Conservation (phyloP, 2,329 filamentous ascomycete genomes). For the Achaetomium macrosporum region DNA sequence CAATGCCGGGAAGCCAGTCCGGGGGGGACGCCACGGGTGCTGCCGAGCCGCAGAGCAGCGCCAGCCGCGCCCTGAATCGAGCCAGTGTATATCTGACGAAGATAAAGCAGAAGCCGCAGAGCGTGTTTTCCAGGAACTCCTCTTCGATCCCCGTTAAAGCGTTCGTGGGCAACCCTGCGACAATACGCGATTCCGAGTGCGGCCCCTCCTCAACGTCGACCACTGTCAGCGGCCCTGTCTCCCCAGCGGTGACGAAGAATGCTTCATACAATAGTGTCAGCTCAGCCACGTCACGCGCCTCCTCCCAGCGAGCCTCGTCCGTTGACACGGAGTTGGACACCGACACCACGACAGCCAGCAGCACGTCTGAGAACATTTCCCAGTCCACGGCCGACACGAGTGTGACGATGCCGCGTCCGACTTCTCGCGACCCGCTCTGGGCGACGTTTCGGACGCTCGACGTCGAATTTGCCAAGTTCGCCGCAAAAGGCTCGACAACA, state of each 20-base stretch:
- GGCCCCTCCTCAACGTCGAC: constrained; percentile 38
- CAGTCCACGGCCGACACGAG: constrained; percentile 41
- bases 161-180: constrained; percentile 17
- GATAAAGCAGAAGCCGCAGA: constrained; percentile 44
- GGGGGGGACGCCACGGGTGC: constrained; percentile 26
- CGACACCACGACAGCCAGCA: constrained; percentile 24
- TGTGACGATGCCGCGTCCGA: constrained; percentile 38
- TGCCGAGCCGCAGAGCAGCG: constrained; percentile 26
- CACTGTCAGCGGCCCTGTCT: constrained; percentile 33
- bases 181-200: constrained; percentile 24
- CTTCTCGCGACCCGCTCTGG: constrained; percentile 48
- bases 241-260: constrained; percentile 11
- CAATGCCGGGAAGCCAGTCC: constrained; percentile 20
- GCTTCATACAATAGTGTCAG: constrained; percentile 17
- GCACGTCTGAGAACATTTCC: constrained; percentile 29
- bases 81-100: constrained; percentile 46
- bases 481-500: constrained; percentile 57
- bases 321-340: constrained; percentile 20
- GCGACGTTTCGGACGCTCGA: constrained; percentile 50
- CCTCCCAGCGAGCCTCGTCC: constrained; percentile 25
- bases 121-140: constrained; percentile 37
- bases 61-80: constrained; percentile 37
- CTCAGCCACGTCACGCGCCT: constrained; percentile 20
- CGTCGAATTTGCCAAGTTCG: constrained; percentile 50
- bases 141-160: constrained; percentile 21